phyloP scores from a whole-genome alignment of 805 yeast species.

The Aciculoconidium aculeatum region DNA sequence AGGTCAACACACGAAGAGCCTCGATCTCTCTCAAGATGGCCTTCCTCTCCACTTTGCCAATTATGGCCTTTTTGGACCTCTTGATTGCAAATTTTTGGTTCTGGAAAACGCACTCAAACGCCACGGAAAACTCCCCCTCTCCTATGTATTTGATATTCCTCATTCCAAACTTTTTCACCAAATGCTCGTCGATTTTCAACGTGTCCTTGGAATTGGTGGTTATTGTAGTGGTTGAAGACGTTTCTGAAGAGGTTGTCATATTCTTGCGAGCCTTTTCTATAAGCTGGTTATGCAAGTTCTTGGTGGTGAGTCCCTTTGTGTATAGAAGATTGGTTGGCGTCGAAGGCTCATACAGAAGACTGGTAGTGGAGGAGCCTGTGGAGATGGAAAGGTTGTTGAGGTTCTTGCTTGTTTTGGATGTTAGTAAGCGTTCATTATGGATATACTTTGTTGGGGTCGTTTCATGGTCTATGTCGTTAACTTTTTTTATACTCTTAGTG shows the following conservation, averaged over 20 bases:
- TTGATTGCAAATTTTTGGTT: constrained; percentile 78
- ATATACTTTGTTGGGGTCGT: too few species aligned
- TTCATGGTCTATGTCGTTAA: too few species aligned
- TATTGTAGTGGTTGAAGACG: too few species aligned
- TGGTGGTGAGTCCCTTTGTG: constrained; percentile 4
- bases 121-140: constrained; percentile 84
- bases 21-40: constrained; percentile 73
- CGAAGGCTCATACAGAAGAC: constrained; percentile 13
- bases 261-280: too few species aligned
- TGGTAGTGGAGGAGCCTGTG: constrained; percentile 5
- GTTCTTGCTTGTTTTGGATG: constrained; percentile 6
- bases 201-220: too few species aligned
- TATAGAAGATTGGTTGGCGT: constrained; percentile 12
- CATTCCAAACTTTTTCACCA: constrained; percentile 45
- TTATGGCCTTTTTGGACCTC: constrained; percentile 63
- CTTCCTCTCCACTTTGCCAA: constrained; percentile 47
- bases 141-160: constrained; percentile 66
- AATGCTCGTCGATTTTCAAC: constrained; percentile 33
- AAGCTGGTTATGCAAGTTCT: constrained; percentile 8
- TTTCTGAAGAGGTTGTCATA: too few species aligned
- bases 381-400: constrained; percentile 5
- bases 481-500: constrained; percentile 28
- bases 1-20: constrained; percentile 43
- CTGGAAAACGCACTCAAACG: constrained; percentile 72
- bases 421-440: too few species aligned